phyloP scores from a whole-genome alignment of 768 basidiomycete species.

The Mycena chlorophos region DNA sequence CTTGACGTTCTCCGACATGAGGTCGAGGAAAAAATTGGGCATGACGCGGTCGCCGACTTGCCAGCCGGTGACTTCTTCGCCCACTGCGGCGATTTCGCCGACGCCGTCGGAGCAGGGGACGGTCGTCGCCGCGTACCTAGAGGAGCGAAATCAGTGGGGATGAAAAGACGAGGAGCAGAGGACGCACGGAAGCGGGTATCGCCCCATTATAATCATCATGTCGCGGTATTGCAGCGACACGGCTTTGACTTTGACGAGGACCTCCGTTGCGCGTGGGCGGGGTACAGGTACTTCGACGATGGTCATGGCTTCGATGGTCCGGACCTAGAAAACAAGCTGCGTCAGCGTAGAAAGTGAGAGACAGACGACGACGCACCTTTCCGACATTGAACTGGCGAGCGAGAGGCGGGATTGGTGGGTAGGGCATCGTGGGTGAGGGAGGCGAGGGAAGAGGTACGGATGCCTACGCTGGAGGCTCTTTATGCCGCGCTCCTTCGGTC shows the following conservation, averaged over 20 bases:
- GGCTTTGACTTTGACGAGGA: conserved; percentile 42
- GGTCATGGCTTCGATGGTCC: not conserved
- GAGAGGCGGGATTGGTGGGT: no score
- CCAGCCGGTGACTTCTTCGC: conserved; percentile 31
- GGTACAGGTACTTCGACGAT: not conserved
- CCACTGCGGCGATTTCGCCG: conserved; percentile 41
- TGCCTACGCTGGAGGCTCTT: no score
- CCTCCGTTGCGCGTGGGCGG: conserved; percentile 33
- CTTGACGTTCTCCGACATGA: conserved; percentile 38
- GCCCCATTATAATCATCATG: conserved; percentile 29
- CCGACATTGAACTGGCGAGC: no score
- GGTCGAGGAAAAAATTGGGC: conserved; percentile 38
- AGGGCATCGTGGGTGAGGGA: no score
- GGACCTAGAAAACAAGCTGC: no score
- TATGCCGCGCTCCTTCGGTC: no score
- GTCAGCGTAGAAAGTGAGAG: no score
- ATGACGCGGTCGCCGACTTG: conserved; percentile 41
- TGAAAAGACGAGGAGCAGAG: not conserved
- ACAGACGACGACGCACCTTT: no score
- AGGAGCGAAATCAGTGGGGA: not conserved
- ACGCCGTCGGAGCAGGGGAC: conserved; percentile 33
- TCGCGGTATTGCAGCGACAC: conserved; percentile 35
- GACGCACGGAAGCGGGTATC: conserved; percentile 19
- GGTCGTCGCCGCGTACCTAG: not conserved
- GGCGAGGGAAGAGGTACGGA: no score